A percentile compares a stretch with the other conserved stretches of the same genome.
phyloP scores from a whole-genome alignment of 2,329 filamentous ascomycete genomes.

The Blastomyces parvus region DNA sequence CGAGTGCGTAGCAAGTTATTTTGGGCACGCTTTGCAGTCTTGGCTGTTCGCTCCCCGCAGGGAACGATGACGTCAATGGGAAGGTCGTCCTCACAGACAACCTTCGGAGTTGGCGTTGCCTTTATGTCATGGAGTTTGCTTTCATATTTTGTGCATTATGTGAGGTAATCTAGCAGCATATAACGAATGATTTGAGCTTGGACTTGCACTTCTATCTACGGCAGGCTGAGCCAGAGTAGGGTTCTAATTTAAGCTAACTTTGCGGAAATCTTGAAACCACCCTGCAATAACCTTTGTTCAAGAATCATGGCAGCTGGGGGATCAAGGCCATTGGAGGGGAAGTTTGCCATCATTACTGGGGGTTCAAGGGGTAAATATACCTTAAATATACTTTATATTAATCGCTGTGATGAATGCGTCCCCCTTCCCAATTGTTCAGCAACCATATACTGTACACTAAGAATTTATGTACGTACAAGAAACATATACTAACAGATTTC shows the following conservation, averaged over 20 bases:
- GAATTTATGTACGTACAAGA: constrained; percentile 1
- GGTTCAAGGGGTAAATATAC: constrained; percentile 57
- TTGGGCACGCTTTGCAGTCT: neutral
- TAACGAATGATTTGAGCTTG: neutral
- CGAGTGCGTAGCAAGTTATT: neutral
- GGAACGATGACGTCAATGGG: neutral
- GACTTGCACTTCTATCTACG: neutral
- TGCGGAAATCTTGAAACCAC: neutral
- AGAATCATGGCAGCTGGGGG: neutral
- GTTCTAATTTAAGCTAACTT: neutral
- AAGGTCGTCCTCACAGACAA: neutral
- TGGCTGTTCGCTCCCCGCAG: neutral
- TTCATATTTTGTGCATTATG: neutral
- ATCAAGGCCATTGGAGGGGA: constrained; percentile 49
- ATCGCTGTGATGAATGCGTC: neutral
- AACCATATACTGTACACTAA: neutral
- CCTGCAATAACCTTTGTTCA: neutral
- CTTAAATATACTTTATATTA: neutral
- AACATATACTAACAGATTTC: constrained; percentile 12
- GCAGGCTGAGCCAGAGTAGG: neutral
- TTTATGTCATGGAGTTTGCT: neutral
- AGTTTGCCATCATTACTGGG: constrained; percentile 70
- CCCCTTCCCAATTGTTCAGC: neutral
- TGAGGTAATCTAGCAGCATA: neutral
- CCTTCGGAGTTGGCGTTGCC: neutral